These are phyloP conservation scores for Boletales sp. DNA, from an alignment of 768 basidiomycete genomes.

Conservation along the genomic window DNA sequence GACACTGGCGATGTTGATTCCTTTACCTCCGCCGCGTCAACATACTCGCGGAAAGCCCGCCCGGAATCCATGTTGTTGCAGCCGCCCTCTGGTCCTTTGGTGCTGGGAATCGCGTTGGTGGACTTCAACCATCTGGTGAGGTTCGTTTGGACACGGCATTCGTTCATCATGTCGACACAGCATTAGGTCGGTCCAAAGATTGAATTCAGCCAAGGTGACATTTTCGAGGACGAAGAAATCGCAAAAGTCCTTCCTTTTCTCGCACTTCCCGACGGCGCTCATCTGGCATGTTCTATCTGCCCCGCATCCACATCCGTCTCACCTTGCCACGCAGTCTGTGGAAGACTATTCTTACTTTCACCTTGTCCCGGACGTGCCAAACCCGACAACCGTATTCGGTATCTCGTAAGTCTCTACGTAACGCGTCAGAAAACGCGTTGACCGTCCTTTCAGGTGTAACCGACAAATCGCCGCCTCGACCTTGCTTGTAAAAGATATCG, in stretches of 20 bases:
- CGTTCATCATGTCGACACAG: constrained; percentile 13
- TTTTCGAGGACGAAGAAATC: constrained; percentile 85
- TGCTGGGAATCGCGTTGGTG: constrained; percentile 87
- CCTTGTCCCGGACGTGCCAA: constrained; percentile 67
- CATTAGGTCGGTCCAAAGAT: constrained; percentile 86
- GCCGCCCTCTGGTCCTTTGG: constrained; percentile 51
- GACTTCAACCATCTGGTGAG: constrained; percentile 92
- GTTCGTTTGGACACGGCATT: not conserved
- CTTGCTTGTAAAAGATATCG: constrained; percentile 71
- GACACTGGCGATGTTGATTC: constrained; percentile 51
- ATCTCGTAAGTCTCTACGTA: constrained; percentile 62
- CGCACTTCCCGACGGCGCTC: constrained; percentile 95
- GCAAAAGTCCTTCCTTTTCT: constrained; percentile 87
- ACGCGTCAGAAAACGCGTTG: not conserved
- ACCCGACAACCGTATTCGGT: constrained; percentile 85
- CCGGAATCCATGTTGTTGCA: constrained; percentile 77
- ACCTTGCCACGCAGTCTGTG: constrained; percentile 12
- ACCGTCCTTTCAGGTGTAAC: constrained; percentile 63
- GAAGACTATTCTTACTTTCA: constrained; percentile 99
- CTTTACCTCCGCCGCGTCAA: constrained; percentile 59
- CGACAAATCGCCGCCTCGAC: constrained; percentile 85
- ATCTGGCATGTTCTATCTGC: constrained; percentile 52
- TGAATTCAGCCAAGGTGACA: constrained; percentile 74
- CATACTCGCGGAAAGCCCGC: constrained; percentile 58
- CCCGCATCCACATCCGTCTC: constrained; percentile 5